Conservation (phyloP, 2,329 filamentous ascomycete species). For the Arthrocladium fulminans region DNA sequence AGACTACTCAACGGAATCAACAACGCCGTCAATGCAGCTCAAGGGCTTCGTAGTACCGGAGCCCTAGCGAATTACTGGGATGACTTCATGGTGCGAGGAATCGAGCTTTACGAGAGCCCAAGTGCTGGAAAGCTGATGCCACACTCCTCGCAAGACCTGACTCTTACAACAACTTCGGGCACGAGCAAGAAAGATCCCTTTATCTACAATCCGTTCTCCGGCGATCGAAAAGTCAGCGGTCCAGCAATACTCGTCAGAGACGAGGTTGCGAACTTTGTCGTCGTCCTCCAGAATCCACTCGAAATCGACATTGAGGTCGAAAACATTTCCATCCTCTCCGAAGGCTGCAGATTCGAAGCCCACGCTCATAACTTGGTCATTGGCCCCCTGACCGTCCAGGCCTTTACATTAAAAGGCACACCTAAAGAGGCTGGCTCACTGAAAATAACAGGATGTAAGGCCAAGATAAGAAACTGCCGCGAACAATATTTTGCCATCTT, state of each 20-base stretch:
- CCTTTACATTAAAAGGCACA: conserved; percentile 60
- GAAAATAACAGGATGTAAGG: conserved; percentile 65
- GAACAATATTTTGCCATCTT: conserved; percentile 81
- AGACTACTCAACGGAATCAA: conserved; percentile 77
- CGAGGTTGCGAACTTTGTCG: conserved; percentile 66
- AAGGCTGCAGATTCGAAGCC: conserved; percentile 64
- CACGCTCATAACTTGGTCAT: conserved; percentile 57
- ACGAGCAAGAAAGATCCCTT: conserved; percentile 61
- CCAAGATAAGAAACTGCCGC: conserved; percentile 73
- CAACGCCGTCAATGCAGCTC: conserved; percentile 69
- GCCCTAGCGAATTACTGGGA: conserved; percentile 90
- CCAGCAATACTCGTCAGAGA: conserved; percentile 68
- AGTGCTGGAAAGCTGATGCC: conserved; percentile 55
- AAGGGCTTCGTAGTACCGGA: conserved; percentile 60
- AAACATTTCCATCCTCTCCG: conserved; percentile 62
- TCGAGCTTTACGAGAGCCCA: conserved; percentile 59
- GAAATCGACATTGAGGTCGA: conserved; percentile 90
- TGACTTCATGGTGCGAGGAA: conserved; percentile 75
- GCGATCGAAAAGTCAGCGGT: conserved; percentile 49
- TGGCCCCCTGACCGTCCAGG: conserved; percentile 74
- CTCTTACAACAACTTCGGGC: conserved; percentile 31
- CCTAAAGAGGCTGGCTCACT: conserved; percentile 60
- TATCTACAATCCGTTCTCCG: conserved; percentile 88
- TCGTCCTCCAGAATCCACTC: conserved; percentile 88
- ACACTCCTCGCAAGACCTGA: conserved; percentile 48